Conservation (phyloP, 169 alveolate species). For the Eimeria brunetti region DNA sequence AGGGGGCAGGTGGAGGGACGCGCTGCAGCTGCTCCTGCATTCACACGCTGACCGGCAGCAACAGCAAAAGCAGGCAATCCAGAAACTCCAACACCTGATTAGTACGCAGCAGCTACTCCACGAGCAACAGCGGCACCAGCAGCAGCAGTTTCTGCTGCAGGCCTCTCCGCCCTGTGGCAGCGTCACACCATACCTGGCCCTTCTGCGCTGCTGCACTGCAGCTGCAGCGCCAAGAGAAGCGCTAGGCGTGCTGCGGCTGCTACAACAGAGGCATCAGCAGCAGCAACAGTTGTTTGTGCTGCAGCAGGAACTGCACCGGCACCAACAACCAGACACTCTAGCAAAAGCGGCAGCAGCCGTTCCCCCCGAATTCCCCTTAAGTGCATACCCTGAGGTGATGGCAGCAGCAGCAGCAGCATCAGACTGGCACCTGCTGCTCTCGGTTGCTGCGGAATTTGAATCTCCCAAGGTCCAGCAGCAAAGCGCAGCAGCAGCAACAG, state of each 20-base stretch:
- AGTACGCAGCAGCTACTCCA: constrained; percentile 42
- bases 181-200: constrained; percentile 44
- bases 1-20: constrained; percentile 67
- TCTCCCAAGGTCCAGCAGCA: constrained; percentile 64
- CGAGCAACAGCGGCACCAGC: not conserved
- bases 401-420: constrained; percentile 74
- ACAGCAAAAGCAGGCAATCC: constrained; percentile 63
- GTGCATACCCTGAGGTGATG: constrained; percentile 57
- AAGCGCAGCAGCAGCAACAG: constrained; percentile 40
- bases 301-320: constrained; percentile 42
- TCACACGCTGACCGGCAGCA: constrained; percentile 48
- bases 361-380: constrained; percentile 50
- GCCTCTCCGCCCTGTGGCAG: constrained; percentile 48
- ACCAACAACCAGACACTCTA: not conserved
- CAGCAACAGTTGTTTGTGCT: constrained; percentile 48
- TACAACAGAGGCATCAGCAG: constrained; percentile 67
- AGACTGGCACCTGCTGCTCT: constrained; percentile 63
- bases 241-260: constrained; percentile 64
- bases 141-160: constrained; percentile 30
- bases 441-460: constrained; percentile 68
- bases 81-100: constrained; percentile 41
- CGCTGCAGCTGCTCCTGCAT: constrained; percentile 36
- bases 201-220: constrained; percentile 63
- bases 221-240: constrained; percentile 69
- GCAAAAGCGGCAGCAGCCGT: constrained; percentile 33